These are phyloP conservation scores for Didymella glomerata DNA, from an alignment of 2,329 filamentous ascomycete genomes.

Conservation along the genomic window DNA sequence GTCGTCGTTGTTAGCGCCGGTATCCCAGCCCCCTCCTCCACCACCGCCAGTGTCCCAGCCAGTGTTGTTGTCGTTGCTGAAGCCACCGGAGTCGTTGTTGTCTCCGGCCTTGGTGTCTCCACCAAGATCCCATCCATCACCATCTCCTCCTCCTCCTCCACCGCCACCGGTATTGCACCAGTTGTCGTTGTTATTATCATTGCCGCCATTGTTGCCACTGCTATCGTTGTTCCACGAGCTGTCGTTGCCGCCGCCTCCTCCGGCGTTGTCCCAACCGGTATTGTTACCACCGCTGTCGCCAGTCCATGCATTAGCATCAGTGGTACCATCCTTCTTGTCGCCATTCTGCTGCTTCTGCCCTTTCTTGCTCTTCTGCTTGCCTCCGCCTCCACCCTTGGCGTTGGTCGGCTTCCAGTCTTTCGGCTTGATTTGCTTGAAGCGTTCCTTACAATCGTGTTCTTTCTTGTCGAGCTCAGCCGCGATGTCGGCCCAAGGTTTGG, in stretches of 20 bases:
- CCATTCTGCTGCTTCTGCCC: slow-evolving; percentile 11
- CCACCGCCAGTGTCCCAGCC: not conserved
- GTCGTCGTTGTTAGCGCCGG: not conserved
- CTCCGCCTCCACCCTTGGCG: slow-evolving; percentile 24
- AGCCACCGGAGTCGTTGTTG: not conserved
- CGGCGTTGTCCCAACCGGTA: not conserved
- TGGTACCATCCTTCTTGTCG: slow-evolving; percentile 18
- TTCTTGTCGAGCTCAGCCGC: slow-evolving; percentile 40
- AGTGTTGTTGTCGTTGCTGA: not conserved
- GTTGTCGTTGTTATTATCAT: not conserved
- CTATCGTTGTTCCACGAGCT: not conserved
- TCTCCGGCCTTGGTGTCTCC: not conserved
- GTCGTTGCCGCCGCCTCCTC: too few species aligned
- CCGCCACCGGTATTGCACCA: not conserved
- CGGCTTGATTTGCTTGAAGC: slow-evolving; percentile 51
- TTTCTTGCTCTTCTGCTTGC: slow-evolving; percentile 30
- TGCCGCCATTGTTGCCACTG: not conserved
- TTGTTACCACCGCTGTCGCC: not conserved
- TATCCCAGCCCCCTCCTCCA: not conserved
- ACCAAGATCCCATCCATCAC: not conserved
- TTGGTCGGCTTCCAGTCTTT: slow-evolving; percentile 27
- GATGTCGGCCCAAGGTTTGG: slow-evolving; percentile 43
- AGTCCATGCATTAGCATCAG: not conserved
- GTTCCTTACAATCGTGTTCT: slow-evolving; percentile 19
- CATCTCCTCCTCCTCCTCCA: too few species aligned